phyloP scores from a whole-genome alignment of 352 stramenopile genomes.

The Peronospora belbahrii region DNA sequence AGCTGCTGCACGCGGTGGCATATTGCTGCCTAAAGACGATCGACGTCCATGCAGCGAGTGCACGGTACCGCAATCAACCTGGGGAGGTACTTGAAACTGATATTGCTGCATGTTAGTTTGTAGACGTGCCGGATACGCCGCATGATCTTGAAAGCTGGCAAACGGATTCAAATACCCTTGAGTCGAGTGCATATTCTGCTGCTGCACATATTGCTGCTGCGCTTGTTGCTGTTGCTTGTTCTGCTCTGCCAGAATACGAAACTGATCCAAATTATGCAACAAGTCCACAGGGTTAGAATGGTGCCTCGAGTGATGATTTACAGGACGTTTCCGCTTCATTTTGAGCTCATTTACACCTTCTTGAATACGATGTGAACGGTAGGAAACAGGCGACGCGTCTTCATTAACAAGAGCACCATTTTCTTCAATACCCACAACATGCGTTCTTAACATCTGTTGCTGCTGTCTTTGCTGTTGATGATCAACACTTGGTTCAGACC shows the following conservation, averaged over 20 bases:
- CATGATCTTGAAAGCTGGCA: slow-evolving; percentile 27
- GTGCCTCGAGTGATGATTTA: slow-evolving; percentile 45
- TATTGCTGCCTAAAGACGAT: slow-evolving; percentile 41
- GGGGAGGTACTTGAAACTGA: slow-evolving; percentile 44
- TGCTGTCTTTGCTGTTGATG: slow-evolving; percentile 12
- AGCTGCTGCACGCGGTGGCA: slow-evolving; percentile 25
- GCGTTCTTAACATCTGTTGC: slow-evolving; percentile 5
- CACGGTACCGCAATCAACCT: slow-evolving; percentile 49
- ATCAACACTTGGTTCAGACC: slow-evolving; percentile 28
- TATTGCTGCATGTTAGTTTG: slow-evolving; percentile 31
- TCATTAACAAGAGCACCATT: slow-evolving; percentile 4
- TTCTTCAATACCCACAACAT: slow-evolving; percentile 7
- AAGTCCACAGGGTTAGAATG: slow-evolving; percentile 75
- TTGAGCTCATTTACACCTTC: slow-evolving; percentile 61
- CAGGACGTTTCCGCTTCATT: slow-evolving; percentile 71
- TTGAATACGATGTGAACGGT: slow-evolving; percentile 56
- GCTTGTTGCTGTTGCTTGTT: slow-evolving; percentile 38
- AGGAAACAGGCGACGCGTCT: slow-evolving; percentile 29
- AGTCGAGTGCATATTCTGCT: slow-evolving; percentile 22
- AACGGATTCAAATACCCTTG: slow-evolving; percentile 30
- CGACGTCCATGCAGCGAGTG: slow-evolving; percentile 47
- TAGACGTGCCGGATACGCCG: slow-evolving; percentile 16
- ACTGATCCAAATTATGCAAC: slow-evolving; percentile 70
- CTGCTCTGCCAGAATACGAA: slow-evolving; percentile 55
- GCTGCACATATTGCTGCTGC: slow-evolving; percentile 17